Evolutionary conservation across 768 basidiomycete genomes (phyloP).

Genomic region (Omphalotus guepiniiformis): DNA sequence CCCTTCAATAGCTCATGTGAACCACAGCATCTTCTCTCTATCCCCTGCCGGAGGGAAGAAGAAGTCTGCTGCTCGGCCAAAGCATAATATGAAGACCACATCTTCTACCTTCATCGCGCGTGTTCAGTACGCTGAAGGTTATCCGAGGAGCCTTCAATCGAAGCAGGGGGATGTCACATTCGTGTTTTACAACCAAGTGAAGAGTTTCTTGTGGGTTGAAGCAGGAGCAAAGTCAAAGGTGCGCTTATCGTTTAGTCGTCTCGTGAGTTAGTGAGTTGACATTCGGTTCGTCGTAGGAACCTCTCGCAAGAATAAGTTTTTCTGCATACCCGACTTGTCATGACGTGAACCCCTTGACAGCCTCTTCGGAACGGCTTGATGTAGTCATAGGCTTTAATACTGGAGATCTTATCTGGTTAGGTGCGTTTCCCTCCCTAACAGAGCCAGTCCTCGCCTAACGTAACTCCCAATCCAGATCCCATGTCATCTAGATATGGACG

Average conservation of each 20-base stretch:
- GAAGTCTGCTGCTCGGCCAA: conserved; percentile 64
- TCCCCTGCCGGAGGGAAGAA: conserved; percentile 53
- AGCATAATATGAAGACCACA: conserved; percentile 86
- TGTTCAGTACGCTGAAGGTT: conserved; percentile 75
- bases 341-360: conserved; percentile 77
- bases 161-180: conserved; percentile 86
- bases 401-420: conserved; percentile 96
- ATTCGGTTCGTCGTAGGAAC: conserved; percentile 53
- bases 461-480: conserved; percentile 48
- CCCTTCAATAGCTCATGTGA: conserved; percentile 35
- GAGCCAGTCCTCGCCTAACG: too few relatives aligned
- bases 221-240: conserved; percentile 84
- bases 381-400: conserved; percentile 89
- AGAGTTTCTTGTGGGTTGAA: conserved; percentile 85
- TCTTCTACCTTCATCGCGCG: conserved; percentile 91
- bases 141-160: conserved; percentile 63
- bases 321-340: conserved; percentile 88
- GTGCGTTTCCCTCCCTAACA: too few relatives aligned
- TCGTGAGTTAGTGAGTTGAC: conserved; percentile 9
- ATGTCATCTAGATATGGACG: conserved; percentile 78
- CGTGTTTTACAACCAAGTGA: conserved; percentile 83
- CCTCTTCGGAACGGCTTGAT: conserved; percentile 75
- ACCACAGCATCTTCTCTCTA: conserved; percentile 60
- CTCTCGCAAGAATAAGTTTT: conserved; percentile 81
- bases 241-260: conserved; percentile 13